Conservation (phyloP, 768 basidiomycete species). For the Zangia roseola region DNA sequence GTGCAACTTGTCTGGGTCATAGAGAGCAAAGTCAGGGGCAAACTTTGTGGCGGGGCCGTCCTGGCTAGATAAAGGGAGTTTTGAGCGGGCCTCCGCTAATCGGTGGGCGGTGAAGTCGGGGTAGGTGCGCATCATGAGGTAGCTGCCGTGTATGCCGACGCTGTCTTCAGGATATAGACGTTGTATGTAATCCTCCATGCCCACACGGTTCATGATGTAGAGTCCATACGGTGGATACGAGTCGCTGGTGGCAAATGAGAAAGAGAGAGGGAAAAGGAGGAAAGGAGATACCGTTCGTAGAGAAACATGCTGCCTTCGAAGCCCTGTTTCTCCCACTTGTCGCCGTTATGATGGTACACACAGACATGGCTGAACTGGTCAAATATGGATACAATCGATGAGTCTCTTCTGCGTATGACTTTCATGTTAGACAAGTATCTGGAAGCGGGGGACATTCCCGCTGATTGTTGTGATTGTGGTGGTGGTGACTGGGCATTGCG, state of each 20-base stretch:
- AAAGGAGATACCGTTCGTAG: slow-evolving; percentile 62
- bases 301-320: slow-evolving; percentile 89
- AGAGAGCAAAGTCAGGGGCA: slow-evolving; percentile 45
- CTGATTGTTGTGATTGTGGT: slow-evolving; percentile 2
- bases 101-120: slow-evolving; percentile 61
- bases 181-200: slow-evolving; percentile 75
- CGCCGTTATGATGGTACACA: slow-evolving; percentile 71
- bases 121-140: slow-evolving; percentile 73
- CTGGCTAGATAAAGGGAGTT: slow-evolving; percentile 18
- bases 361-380: slow-evolving; percentile 90
- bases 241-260: slow-evolving; percentile 41
- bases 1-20: slow-evolving; percentile 41
- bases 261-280: background rate
- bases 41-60: slow-evolving; percentile 45
- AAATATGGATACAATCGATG: slow-evolving; percentile 75
- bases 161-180: slow-evolving; percentile 78
- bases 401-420: slow-evolving; percentile 74
- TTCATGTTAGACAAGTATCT: slow-evolving; percentile 78
- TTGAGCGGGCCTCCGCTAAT: slow-evolving; percentile 37
- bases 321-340: slow-evolving; percentile 81
- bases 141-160: slow-evolving; percentile 55
- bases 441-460: slow-evolving; percentile 62
- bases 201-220: slow-evolving; percentile 80
- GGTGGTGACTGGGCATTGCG: slow-evolving; percentile 6
- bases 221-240: slow-evolving; percentile 82